These are phyloP conservation scores for Passiflora organensis DNA, from an alignment of 345 rosid species.

Conservation along the genomic window DNA sequence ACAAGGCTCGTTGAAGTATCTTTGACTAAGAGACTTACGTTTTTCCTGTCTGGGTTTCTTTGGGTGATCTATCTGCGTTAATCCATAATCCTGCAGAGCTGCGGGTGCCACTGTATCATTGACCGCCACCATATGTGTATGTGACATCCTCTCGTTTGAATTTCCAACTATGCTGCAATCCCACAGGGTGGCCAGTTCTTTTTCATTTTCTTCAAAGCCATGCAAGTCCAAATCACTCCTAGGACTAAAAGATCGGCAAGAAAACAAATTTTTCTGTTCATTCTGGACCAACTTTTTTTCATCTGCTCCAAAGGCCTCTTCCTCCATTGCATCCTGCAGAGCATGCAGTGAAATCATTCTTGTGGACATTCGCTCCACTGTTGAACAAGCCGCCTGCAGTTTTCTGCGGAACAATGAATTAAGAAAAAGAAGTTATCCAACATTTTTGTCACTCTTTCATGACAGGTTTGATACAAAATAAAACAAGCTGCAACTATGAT, in stretches of 20 bases:
- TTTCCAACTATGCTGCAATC: constrained; percentile 25
- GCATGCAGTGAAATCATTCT: constrained; percentile 16
- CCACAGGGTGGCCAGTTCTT: constrained; percentile 14
- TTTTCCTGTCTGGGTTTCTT: constrained; percentile 28
- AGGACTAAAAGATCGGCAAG: constrained; percentile 29
- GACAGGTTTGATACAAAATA: too few species aligned
- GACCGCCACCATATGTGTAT: constrained; percentile 28
- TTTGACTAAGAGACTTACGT: constrained; percentile 16
- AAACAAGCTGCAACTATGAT: not conserved
- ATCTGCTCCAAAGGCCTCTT: constrained; percentile 20
- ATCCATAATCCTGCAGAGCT: constrained; percentile 16
- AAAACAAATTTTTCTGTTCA: constrained; percentile 10
- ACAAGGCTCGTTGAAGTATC: constrained; percentile 19
- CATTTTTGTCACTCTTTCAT: too few species aligned
- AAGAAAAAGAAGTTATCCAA: too few species aligned
- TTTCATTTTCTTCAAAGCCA: constrained; percentile 33
- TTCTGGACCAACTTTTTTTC: too few species aligned
- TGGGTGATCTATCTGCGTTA: constrained; percentile 4
- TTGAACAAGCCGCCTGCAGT: constrained; percentile 21
- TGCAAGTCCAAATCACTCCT: constrained; percentile 38
- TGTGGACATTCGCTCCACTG: constrained; percentile 16
- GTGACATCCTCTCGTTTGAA: constrained; percentile 17
- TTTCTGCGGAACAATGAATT: constrained; percentile 24
- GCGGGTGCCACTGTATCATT: constrained; percentile 37
- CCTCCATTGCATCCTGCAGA: constrained; percentile 20